Conservation (phyloP, 139 green algal genomes). For the Haematococcus sp. region DNA sequence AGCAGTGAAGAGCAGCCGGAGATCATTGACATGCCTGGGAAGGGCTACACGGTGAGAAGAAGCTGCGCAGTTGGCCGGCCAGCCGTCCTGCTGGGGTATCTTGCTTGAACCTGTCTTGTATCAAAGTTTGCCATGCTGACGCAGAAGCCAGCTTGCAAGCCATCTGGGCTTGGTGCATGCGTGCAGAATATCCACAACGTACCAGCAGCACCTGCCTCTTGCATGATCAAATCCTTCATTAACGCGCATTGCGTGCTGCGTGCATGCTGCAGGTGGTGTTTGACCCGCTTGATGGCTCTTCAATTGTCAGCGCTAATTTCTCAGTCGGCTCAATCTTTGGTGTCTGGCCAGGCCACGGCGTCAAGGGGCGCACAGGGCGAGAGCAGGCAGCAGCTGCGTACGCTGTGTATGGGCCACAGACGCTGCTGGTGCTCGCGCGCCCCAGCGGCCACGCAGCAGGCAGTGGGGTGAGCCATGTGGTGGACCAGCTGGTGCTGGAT, state of each 20-base stretch:
- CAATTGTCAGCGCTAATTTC: constrained; percentile 77
- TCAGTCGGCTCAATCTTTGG: constrained; percentile 85
- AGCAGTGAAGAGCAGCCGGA: constrained; percentile 74
- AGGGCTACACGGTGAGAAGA: constrained; percentile 51
- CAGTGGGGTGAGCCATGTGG: background rate
- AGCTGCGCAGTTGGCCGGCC: too few relatives aligned
- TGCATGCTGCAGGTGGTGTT: constrained; percentile 64
- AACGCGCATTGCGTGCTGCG: background rate
- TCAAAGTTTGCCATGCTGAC: too few relatives aligned
- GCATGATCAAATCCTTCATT: background rate
- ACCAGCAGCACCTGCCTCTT: background rate
- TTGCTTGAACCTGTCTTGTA: too few relatives aligned
- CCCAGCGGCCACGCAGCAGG: constrained; percentile 13
- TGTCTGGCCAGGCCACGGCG: constrained; percentile 60
- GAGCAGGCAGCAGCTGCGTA: constrained; percentile 75
- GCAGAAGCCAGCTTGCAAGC: background rate
- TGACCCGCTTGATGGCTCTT: constrained; percentile 81
- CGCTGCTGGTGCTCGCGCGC: constrained; percentile 68
- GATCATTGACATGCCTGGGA: constrained; percentile 42
- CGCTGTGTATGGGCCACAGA: constrained; percentile 77
- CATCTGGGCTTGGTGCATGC: background rate
- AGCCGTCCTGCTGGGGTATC: too few relatives aligned
- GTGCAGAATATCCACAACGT: background rate
- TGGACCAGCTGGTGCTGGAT: background rate
- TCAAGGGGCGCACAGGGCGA: constrained; percentile 52